Percentiles rank a stretch among this genome's conserved stretches.
phyloP scores from a whole-genome alignment of 768 basidiomycete genomes.

The Calocybe cyanea region DNA sequence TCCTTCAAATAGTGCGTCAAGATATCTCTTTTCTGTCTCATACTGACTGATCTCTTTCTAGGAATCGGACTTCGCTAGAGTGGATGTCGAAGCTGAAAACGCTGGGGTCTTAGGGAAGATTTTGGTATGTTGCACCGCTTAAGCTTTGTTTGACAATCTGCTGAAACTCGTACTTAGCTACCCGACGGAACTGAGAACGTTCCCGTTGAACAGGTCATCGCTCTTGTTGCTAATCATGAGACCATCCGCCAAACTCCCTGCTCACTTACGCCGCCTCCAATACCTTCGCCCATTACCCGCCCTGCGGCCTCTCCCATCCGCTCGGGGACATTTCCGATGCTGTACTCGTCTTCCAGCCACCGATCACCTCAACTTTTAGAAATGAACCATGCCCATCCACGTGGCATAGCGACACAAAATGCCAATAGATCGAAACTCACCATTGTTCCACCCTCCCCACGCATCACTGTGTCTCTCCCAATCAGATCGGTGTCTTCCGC shows the following conservation, averaged over 20 bases:
- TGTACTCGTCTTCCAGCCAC: conserved; percentile 21
- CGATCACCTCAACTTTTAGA: conserved; percentile 29
- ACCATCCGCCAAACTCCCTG: conserved; percentile 18
- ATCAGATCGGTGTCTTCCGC: conserved; percentile 6
- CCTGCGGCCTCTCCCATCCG: conserved; percentile 17
- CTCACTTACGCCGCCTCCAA: conserved; percentile 23
- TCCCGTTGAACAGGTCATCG: conserved; percentile 49
- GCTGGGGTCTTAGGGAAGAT: conserved; percentile 87
- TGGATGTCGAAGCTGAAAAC: conserved; percentile 89
- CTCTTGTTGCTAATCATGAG: conserved; percentile 67
- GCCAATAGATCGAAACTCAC: conserved; percentile 10
- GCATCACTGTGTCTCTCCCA: conserved; percentile 7
- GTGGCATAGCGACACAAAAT: conserved; percentile 13
- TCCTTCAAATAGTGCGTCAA: conserved; percentile 69
- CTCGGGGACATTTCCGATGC: conserved; percentile 19
- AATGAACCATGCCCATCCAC: conserved; percentile 20
- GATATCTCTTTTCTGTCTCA: background rate
- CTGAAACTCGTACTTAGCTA: conserved; percentile 32
- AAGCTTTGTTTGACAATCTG: background rate
- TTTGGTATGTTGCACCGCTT: conserved; percentile 44
- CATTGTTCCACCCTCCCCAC: conserved; percentile 18
- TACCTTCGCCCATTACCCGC: conserved; percentile 22
- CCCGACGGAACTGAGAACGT: conserved; percentile 62
- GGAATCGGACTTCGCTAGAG: conserved; percentile 76
- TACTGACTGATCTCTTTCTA: conserved; percentile 22